These are phyloP conservation scores for Salix suchowensis DNA, from an alignment of 345 rosid species.

Conservation along the genomic window DNA sequence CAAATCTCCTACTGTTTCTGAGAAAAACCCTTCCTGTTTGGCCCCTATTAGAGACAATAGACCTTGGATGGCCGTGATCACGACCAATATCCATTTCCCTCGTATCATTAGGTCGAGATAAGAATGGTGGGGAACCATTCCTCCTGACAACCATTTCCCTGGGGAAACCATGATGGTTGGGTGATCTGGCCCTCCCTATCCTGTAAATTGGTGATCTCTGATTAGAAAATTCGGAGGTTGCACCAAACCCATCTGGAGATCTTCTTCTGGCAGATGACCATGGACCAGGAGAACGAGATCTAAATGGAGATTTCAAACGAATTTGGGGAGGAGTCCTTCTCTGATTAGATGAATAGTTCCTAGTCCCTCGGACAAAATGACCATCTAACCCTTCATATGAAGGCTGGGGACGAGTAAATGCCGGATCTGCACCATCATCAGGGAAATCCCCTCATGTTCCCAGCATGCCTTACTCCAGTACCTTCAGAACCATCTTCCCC, in stretches of 20 bases:
- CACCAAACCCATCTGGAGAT: conserved; percentile 62
- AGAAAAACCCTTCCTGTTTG: conserved; percentile 52
- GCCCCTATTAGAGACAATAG: conserved; percentile 48
- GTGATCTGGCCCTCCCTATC: conserved; percentile 59
- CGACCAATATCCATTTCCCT: conserved; percentile 55
- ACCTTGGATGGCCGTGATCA: conserved; percentile 56
- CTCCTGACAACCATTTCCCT: conserved; percentile 60
- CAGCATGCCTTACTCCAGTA: conserved; percentile 54
- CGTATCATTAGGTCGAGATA: conserved; percentile 49
- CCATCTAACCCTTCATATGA: conserved; percentile 53
- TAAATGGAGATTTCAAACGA: conserved; percentile 65
- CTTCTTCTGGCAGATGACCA: conserved; percentile 72
- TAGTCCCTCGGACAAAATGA: conserved; percentile 47
- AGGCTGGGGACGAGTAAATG: conserved; percentile 43
- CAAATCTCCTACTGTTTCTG: conserved; percentile 55
- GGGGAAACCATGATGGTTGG: conserved; percentile 55
- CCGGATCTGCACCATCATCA: conserved; percentile 40
- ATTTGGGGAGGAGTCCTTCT: conserved; percentile 44
- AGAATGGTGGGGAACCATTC: conserved; percentile 61
- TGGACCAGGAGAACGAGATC: conserved; percentile 60
- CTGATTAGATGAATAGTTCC: conserved; percentile 46
- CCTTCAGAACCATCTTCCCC: conserved; percentile 54
- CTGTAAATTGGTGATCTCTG: conserved; percentile 60
- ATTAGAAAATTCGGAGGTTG: conserved; percentile 51
- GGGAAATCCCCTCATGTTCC: conserved; percentile 48